Conservation (phyloP, 306 rosid species). For the Cucumis melo region DNA sequence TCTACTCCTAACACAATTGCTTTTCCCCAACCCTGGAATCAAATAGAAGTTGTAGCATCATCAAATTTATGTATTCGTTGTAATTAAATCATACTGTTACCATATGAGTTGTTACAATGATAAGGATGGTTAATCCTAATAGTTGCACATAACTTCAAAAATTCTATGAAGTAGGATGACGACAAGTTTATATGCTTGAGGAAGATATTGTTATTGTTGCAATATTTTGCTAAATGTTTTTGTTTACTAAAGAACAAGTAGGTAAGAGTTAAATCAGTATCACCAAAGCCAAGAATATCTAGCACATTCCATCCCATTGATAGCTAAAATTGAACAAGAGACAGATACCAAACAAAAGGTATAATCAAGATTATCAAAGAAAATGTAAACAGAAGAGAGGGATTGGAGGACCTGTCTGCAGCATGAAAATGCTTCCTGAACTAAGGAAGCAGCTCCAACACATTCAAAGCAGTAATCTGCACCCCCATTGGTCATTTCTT, state of each 20-base stretch:
- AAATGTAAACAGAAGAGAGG: constrained; percentile 14
- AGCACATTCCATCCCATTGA: not conserved
- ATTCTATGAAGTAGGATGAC: not conserved
- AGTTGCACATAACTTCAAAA: not conserved
- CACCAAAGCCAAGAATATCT: not conserved
- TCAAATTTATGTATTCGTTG: not conserved
- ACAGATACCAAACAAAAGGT: no score
- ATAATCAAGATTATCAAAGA: constrained; percentile 6
- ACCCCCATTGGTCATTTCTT: constrained; percentile 57
- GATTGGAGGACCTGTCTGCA: constrained; percentile 45
- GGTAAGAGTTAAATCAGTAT: not conserved
- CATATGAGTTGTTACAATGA: not conserved
- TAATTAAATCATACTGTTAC: not conserved
- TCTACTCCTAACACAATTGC: constrained; percentile 64
- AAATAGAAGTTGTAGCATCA: not conserved
- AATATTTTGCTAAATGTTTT: not conserved
- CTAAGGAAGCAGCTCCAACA: constrained; percentile 57
- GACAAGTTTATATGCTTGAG: not conserved
- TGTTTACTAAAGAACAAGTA: not conserved
- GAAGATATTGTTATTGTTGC: not conserved
- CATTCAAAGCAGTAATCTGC: constrained; percentile 86
- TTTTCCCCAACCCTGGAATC: constrained; percentile 81
- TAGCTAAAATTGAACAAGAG: not conserved
- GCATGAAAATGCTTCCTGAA: constrained; percentile 71
- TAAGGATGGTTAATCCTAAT: not conserved